These are phyloP conservation scores for Xylariaceae sp. DNA, from an alignment of 2,329 filamentous ascomycete species.

Conservation along the genomic window DNA sequence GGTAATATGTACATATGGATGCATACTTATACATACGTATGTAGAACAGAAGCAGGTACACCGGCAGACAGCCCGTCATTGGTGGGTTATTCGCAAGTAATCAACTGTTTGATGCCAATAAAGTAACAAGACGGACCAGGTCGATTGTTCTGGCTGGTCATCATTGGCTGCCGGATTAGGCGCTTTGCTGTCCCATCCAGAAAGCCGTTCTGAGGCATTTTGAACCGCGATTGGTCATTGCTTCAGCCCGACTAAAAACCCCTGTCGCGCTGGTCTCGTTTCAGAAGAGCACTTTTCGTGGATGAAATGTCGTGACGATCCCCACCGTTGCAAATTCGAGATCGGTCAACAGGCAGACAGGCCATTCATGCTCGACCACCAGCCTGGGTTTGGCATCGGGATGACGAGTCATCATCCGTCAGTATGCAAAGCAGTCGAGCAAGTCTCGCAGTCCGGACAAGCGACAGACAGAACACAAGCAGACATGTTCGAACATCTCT, in stretches of 20 bases:
- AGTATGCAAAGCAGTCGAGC: no score
- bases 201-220: slow-evolving; percentile 6
- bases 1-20: background rate
- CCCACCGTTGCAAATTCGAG: slow-evolving; percentile 13
- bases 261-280: slow-evolving; percentile 23
- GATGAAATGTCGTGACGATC: slow-evolving; percentile 14
- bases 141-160: slow-evolving; percentile 1
- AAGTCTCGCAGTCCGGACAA: no score
- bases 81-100: background rate
- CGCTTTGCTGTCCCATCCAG: slow-evolving; percentile 15
- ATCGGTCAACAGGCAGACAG: slow-evolving; percentile 14
- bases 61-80: background rate
- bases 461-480: background rate
- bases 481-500: no score
- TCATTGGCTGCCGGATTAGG: slow-evolving; percentile 12
- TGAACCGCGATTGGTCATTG: slow-evolving; percentile 20
- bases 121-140: background rate
- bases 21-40: background rate
- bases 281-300: slow-evolving; percentile 12
- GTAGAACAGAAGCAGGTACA: background rate
- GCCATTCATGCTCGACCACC: slow-evolving; percentile 1
- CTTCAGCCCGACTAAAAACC: slow-evolving; percentile 6
- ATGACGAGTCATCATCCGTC: slow-evolving; percentile 1
- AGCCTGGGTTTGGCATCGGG: background rate
- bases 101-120: background rate